Conservation (phyloP, 345 rosid species). For the Hibiscus tridactylites region DNA sequence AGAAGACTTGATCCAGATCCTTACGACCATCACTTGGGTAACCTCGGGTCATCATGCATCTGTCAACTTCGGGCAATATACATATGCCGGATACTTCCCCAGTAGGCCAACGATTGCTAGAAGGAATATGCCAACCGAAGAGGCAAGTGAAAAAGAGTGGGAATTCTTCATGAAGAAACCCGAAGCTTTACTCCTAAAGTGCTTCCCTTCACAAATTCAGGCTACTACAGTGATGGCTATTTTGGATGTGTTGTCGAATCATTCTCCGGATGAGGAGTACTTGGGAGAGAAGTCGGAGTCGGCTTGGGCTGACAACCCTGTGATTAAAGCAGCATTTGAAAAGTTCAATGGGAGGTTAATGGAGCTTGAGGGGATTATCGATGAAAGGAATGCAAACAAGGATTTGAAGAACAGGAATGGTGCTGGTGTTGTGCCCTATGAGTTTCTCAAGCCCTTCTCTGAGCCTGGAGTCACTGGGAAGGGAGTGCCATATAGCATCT, state of each 20-base stretch:
- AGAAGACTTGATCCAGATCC: background rate
- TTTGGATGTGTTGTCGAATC: slow-evolving; percentile 29
- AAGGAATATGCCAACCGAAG: background rate
- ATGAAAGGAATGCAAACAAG: slow-evolving; percentile 23
- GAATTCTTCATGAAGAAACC: slow-evolving; percentile 15
- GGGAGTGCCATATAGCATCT: slow-evolving; percentile 41
- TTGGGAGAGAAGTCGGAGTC: slow-evolving; percentile 25
- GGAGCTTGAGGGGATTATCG: slow-evolving; percentile 27
- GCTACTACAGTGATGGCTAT: slow-evolving; percentile 38
- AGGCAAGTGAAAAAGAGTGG: background rate
- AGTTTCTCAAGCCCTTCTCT: slow-evolving; percentile 37
- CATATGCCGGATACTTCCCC: too few species aligned
- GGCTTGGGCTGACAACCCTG: slow-evolving; percentile 23
- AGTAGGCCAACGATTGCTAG: too few species aligned
- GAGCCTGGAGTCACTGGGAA: slow-evolving; percentile 38
- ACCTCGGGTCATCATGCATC: too few species aligned
- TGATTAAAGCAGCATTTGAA: slow-evolving; percentile 28
- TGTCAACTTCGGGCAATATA: too few species aligned
- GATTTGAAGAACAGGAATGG: slow-evolving; percentile 33
- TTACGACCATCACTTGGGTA: too few species aligned
- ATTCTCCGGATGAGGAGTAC: slow-evolving; percentile 46
- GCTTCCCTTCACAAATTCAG: slow-evolving; percentile 43
- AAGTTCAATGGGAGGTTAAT: slow-evolving; percentile 20
- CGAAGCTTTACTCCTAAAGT: slow-evolving; percentile 17
- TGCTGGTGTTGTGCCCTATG: slow-evolving; percentile 32